Conservation (phyloP, 2,329 filamentous ascomycete genomes). For the Colletotrichum spinosum region DNA sequence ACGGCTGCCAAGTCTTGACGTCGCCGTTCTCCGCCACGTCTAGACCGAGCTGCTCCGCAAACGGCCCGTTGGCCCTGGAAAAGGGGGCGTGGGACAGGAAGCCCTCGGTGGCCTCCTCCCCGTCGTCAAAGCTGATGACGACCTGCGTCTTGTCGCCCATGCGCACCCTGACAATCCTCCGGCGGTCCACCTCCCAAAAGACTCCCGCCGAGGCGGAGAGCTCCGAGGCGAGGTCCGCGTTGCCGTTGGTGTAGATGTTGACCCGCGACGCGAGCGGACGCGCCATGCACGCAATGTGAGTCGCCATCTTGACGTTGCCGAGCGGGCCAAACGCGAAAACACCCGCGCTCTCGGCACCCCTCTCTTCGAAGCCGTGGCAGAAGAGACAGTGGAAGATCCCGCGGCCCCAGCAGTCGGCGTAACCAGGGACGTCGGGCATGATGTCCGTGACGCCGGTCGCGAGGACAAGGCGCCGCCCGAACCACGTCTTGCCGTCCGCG, state of each 20-base stretch:
- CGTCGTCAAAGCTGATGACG: conserved; percentile 54
- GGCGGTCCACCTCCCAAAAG: conserved; percentile 52
- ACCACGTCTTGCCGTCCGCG: conserved; percentile 53
- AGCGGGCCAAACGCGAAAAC: conserved; percentile 57
- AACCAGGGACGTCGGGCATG: conserved; percentile 62
- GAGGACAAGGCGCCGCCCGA: conserved; percentile 65
- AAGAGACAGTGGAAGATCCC: conserved; percentile 70
- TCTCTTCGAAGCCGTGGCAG: conserved; percentile 70
- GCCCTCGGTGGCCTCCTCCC: conserved; percentile 48
- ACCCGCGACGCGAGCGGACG: conserved; percentile 55
- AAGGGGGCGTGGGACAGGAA: conserved; percentile 55
- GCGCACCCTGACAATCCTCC: conserved; percentile 44
- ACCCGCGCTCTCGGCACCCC: conserved; percentile 57
- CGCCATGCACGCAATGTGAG: conserved; percentile 57
- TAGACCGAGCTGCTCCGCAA: conserved; percentile 57
- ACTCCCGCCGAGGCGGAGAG: conserved; percentile 45
- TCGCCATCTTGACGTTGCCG: conserved; percentile 45
- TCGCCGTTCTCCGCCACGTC: conserved; percentile 55
- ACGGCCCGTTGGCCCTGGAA: conserved; percentile 52
- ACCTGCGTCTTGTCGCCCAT: conserved; percentile 45
- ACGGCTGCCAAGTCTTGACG: conserved; percentile 55
- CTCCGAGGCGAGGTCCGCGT: conserved; percentile 45
- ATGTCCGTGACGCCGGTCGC: conserved; percentile 66
- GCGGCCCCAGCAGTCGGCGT: conserved; percentile 64
- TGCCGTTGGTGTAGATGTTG: conserved; percentile 64